phyloP scores from a whole-genome alignment of 1,284 basidiomycete genomes.

The Ustilago cynodontis region DNA sequence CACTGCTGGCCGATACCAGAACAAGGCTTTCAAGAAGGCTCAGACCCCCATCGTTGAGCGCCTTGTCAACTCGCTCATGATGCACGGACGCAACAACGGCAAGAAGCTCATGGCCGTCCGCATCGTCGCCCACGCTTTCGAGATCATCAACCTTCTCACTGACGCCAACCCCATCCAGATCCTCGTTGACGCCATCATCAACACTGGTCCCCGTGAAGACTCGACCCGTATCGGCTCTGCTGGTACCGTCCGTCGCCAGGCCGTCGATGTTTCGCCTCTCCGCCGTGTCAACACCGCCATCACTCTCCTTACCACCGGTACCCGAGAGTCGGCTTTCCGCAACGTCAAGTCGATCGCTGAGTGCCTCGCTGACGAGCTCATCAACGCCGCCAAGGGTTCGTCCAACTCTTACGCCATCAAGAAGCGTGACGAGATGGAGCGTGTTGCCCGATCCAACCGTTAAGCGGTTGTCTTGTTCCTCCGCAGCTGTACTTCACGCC shows the following conservation, averaged over 20 bases:
- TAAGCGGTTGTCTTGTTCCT: slow-evolving; percentile 72
- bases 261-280: slow-evolving; percentile 98
- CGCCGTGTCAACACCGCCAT: slow-evolving; percentile 98
- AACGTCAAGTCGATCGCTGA: slow-evolving; percentile 97
- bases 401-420: slow-evolving; percentile 99
- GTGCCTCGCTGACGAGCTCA: slow-evolving; percentile 99
- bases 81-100: slow-evolving; percentile 99
- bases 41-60: slow-evolving; percentile 99
- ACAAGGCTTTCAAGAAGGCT: slow-evolving; percentile 99
- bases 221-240: slow-evolving; percentile 99
- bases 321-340: slow-evolving; percentile 99
- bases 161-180: slow-evolving; percentile 99
- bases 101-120: slow-evolving; percentile 99
- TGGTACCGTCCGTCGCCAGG: slow-evolving; percentile 99
- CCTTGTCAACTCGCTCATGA: slow-evolving; percentile 95
- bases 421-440: slow-evolving; percentile 92
- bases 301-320: slow-evolving; percentile 93
- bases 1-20: slow-evolving; percentile 98
- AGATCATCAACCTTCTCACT: slow-evolving; percentile 99
- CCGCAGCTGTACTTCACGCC: slow-evolving; percentile 21
- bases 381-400: slow-evolving; percentile 99
- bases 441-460: slow-evolving; percentile 99
- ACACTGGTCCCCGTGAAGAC: slow-evolving; percentile 99
- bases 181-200: slow-evolving; percentile 97
- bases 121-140: slow-evolving; percentile 99